These are phyloP conservation scores for Kazachstania sp. DNA, from an alignment of 1,139 yeast species.

Conservation along the genomic window DNA sequence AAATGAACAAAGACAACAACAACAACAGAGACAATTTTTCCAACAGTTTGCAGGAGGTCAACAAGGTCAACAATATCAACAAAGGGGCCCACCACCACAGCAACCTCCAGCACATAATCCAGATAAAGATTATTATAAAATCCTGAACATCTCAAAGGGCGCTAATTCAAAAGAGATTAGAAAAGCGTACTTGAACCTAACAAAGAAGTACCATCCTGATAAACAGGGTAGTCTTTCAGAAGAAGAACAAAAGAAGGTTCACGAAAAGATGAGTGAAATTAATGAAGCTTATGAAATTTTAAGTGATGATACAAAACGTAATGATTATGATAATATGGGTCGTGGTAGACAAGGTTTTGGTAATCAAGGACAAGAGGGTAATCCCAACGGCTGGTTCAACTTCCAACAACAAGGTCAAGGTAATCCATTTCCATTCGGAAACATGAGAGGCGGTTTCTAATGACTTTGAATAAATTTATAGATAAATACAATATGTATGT, in stretches of 20 bases:
- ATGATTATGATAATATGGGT: conserved; percentile 50
- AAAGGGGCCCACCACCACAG: conserved; percentile 18
- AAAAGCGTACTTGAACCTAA: conserved; percentile 70
- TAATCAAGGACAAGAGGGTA: neutral
- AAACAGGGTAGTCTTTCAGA: conserved; percentile 59
- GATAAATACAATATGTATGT: neutral
- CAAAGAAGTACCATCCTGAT: conserved; percentile 86
- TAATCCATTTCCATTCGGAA: conserved; percentile 7
- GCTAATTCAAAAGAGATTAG: conserved; percentile 71
- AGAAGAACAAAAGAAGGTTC: conserved; percentile 69
- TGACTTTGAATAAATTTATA: neutral
- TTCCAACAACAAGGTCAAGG: conserved; percentile 7
- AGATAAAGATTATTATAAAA: conserved; percentile 71
- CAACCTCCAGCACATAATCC: conserved; percentile 32
- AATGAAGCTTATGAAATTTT: conserved; percentile 89
- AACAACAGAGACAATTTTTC: conserved; percentile 6
- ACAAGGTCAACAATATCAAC: conserved; percentile 40
- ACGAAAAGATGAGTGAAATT: conserved; percentile 80
- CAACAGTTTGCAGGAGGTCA: conserved; percentile 45
- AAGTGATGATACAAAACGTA: conserved; percentile 55
- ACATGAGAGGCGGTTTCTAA: conserved; percentile 7
- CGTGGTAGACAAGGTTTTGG: conserved; percentile 3
- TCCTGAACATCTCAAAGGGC: conserved; percentile 55
- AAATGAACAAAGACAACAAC: conserved; percentile 24
- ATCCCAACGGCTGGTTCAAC: conserved; percentile 8